Conservation (phyloP, 768 basidiomycete genomes). For the Pleurotus eryngii region DNA sequence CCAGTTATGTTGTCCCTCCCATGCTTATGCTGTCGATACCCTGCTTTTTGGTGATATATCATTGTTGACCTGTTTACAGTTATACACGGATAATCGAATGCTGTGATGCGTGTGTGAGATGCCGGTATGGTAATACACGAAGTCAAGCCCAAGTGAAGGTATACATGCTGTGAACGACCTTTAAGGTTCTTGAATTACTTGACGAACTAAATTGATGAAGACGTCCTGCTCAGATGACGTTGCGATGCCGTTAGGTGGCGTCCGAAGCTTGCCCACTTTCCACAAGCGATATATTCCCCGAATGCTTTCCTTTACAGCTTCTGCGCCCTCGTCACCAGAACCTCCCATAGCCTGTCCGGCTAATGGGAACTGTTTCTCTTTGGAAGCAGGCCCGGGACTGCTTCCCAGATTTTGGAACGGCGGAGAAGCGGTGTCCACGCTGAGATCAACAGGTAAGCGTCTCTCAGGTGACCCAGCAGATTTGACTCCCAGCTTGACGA, state of each 20-base stretch:
- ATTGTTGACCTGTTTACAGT: no score
- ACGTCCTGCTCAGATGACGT: conserved; percentile 23
- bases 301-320: conserved; percentile 49
- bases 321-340: conserved; percentile 22
- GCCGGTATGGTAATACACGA: background rate
- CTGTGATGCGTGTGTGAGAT: background rate
- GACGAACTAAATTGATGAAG: conserved; percentile 36
- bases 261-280: conserved; percentile 34
- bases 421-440: conserved; percentile 14
- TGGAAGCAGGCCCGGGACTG: background rate
- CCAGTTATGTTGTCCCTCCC: background rate
- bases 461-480: conserved; percentile 5
- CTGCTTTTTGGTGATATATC: background rate
- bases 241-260: conserved; percentile 6
- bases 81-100: background rate
- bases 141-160: conserved; percentile 7
- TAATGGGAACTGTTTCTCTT: conserved; percentile 2
- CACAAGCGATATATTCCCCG: conserved; percentile 59
- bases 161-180: background rate
- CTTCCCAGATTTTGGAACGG: conserved; percentile 5
- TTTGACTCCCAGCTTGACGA: conserved; percentile 6
- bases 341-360: background rate
- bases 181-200: conserved; percentile 19
- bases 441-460: conserved; percentile 3
- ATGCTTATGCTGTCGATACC: background rate